Evolutionary conservation across 2,329 filamentous ascomycete species (phyloP), one percentile per base, ranked within the genome.

Genomic region (Aphanoascus verrucosus): DNA sequence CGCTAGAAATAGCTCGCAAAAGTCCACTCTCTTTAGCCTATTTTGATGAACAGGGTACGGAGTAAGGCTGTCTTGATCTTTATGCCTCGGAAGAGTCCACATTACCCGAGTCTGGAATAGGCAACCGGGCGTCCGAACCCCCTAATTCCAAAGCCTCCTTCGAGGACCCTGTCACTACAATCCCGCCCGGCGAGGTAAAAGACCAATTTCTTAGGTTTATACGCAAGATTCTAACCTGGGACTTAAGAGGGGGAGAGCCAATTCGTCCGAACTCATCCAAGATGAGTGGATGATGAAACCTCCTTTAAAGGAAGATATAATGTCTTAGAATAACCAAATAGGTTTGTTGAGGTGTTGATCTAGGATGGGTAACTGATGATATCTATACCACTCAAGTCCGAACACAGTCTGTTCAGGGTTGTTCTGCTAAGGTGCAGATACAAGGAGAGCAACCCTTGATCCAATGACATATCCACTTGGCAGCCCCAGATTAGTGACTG

Each of bases 111-210:
- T 37, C n/a, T 37, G 14, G 20, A 46, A 2, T 11, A 38, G 46
- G 46, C 6, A 35, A 50, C 8, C 51, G 59, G 59, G 57, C 54
- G 38, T 57, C 56, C 1, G 60, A 60, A 15, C 56, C 54, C 1
- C 54, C 56, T 5, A 62, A 62, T 32, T 57, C 59, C 12, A 41
- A 57, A 43, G 56, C 57, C 3, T 52, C 51, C 8, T 44, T 58
- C 2, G 56, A 58, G 20, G 54, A 56, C 15, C 53, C 55, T 43
- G 49, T 58, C 20, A 61, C 59, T 6, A 44, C 51, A n/a, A 56
- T 62, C 19, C 58, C 57, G 14, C 54, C 52, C 1, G 60, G 58
- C 6, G 54, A 61, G 47, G 61, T 61, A 53, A 62, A 61, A 49
- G 54, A 53, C 1, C 20, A 53, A 46, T 60, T 63, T 47, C 49